Evolutionary conservation across 2,329 filamentous ascomycete species (phyloP).

Genomic region (Paracoccidioides lutzii): DNA sequence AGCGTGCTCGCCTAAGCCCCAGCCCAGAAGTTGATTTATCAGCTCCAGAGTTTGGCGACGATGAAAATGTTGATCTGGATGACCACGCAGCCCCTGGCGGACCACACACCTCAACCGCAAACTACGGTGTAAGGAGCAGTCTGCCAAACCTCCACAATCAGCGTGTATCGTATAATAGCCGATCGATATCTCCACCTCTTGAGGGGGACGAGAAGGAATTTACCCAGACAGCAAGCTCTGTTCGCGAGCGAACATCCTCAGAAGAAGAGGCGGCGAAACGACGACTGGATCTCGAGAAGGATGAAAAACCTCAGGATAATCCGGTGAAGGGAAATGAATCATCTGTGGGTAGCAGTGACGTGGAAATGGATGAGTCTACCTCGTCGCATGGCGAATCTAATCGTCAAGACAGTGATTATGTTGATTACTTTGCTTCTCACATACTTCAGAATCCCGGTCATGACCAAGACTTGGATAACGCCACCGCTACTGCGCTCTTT

Average conservation of each 20-base stretch:
- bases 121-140: slow-evolving; percentile 8
- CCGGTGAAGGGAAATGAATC: background rate
- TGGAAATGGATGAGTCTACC: slow-evolving; percentile 16
- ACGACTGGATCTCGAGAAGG: slow-evolving; percentile 19
- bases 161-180: slow-evolving; percentile 48
- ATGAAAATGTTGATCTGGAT: slow-evolving; percentile 34
- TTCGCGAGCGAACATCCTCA: slow-evolving; percentile 46
- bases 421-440: slow-evolving; percentile 4
- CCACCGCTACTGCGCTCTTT: slow-evolving; percentile 24
- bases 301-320: slow-evolving; percentile 6
- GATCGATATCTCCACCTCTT: slow-evolving; percentile 22
- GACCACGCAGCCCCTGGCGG: slow-evolving; percentile 5
- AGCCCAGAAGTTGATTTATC: slow-evolving; percentile 91
- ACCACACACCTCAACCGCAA: background rate
- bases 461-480: slow-evolving; percentile 22
- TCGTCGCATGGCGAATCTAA: slow-evolving; percentile 10
- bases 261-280: slow-evolving; percentile 16
- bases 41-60: slow-evolving; percentile 67
- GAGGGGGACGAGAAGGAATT: slow-evolving; percentile 49
- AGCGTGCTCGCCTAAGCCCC: slow-evolving; percentile 59
- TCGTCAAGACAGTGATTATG: slow-evolving; percentile 9
- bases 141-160: slow-evolving; percentile 40
- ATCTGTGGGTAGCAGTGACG: slow-evolving; percentile 9
- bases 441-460: slow-evolving; percentile 13
- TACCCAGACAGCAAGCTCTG: slow-evolving; percentile 79